These are phyloP conservation scores for Umbelopsis sp. DNA, from an alignment of 192 early-diverging fungal genomes.

Conservation along the genomic window DNA sequence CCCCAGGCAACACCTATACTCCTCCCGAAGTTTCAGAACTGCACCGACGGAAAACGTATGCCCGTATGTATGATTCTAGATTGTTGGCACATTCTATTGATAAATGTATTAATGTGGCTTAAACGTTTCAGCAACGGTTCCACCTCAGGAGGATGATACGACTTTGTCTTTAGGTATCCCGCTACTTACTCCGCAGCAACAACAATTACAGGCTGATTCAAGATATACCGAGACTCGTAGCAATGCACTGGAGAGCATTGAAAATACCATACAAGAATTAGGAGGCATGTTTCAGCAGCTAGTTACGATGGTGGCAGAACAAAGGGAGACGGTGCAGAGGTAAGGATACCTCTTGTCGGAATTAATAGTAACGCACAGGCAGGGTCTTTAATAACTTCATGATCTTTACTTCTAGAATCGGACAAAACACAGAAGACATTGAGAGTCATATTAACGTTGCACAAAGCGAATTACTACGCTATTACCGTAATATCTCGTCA, in stretches of 20 bases:
- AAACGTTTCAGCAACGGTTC: neutral
- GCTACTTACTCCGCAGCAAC: constrained; percentile 48
- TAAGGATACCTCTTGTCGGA: neutral
- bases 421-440: constrained; percentile 57
- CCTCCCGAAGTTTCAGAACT: neutral
- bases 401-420: no score
- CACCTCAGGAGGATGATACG: constrained; percentile 37
- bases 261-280: constrained; percentile 95
- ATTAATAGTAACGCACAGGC: neutral
- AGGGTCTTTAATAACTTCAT: neutral
- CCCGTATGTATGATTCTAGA: neutral
- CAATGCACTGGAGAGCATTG: constrained; percentile 93
- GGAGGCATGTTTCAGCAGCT: constrained; percentile 88
- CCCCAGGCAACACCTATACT: neutral
- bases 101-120: neutral
- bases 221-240: constrained; percentile 87
- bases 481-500: constrained; percentile 88
- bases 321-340: constrained; percentile 83
- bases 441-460: constrained; percentile 90
- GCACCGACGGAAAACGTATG: constrained; percentile 5
- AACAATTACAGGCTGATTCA: constrained; percentile 69
- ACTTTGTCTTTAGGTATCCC: constrained; percentile 45
- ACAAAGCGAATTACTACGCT: constrained; percentile 87
- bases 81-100: neutral
- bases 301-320: constrained; percentile 82